These are phyloP conservation scores for Volutella citrinella DNA, from an alignment of 2,329 filamentous ascomycete genomes.

Conservation along the genomic window DNA sequence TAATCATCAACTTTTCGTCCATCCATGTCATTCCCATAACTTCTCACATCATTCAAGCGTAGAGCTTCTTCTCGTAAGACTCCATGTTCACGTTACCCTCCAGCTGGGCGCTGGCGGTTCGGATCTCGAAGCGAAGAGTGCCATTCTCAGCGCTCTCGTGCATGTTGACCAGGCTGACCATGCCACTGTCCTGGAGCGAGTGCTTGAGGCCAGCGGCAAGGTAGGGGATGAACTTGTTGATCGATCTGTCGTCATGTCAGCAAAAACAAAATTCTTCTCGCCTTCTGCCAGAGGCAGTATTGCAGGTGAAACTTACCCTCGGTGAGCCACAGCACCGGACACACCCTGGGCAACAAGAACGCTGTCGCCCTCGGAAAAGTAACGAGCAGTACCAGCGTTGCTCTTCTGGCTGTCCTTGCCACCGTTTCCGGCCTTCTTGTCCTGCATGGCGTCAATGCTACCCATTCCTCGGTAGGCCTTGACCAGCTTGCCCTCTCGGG, in stretches of 20 bases:
- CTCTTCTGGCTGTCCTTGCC: slow-evolving; percentile 70
- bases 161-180: slow-evolving; percentile 74
- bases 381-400: slow-evolving; percentile 94
- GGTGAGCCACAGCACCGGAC: slow-evolving; percentile 77
- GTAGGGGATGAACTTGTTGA: slow-evolving; percentile 95
- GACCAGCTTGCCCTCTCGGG: slow-evolving; percentile 93
- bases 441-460: slow-evolving; percentile 98
- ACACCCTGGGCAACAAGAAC: slow-evolving; percentile 97
- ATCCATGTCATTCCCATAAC: slow-evolving; percentile 11
- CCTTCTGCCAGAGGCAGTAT: too few species aligned
- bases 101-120: slow-evolving; percentile 89
- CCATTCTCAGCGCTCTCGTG: slow-evolving; percentile 73
- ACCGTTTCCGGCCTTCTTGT: slow-evolving; percentile 86
- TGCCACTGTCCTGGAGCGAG: slow-evolving; percentile 92
- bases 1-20: slow-evolving; percentile 15
- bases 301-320: slow-evolving; percentile 53
- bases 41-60: slow-evolving; percentile 64
- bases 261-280: too few species aligned
- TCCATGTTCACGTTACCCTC: slow-evolving; percentile 98
- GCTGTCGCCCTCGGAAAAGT: slow-evolving; percentile 96
- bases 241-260: slow-evolving; percentile 65
- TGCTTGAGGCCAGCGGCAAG: slow-evolving; percentile 94
- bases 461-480: slow-evolving; percentile 99
- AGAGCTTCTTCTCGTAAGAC: slow-evolving; percentile 99
- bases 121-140: slow-evolving; percentile 84